These are phyloP conservation scores for Conticribra weissflogii DNA, from an alignment of 108 stramenopile species.

Conservation along the genomic window DNA sequence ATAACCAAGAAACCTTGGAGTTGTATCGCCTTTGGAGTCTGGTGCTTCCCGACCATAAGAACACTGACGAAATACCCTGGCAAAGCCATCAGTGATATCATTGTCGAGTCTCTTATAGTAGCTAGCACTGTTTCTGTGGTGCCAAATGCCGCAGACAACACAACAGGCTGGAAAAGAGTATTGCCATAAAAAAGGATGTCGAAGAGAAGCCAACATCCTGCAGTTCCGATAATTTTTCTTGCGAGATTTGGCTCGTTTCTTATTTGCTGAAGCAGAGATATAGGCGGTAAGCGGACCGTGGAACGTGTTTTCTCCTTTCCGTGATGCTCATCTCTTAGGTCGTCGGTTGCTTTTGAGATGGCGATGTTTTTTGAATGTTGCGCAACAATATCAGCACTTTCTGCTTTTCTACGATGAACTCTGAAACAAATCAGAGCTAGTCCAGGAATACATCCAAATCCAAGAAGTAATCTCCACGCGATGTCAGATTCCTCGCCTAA, in stretches of 20 bases:
- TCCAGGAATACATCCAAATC: constrained; percentile 78
- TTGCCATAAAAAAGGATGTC: constrained; percentile 92
- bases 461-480: constrained; percentile 77
- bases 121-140: constrained; percentile 40
- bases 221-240: constrained; percentile 75
- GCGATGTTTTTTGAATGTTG: neutral
- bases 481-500: constrained; percentile 56
- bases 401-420: constrained; percentile 20
- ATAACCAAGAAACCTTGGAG: constrained; percentile 85
- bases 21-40: constrained; percentile 82
- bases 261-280: constrained; percentile 36
- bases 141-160: constrained; percentile 85
- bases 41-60: constrained; percentile 65
- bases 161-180: constrained; percentile 85
- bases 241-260: constrained; percentile 63
- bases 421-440: constrained; percentile 50
- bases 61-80: constrained; percentile 75
- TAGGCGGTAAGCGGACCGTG: constrained; percentile 30
- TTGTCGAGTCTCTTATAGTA: constrained; percentile 39
- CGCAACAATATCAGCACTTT: neutral
- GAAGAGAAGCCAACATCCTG: constrained; percentile 86
- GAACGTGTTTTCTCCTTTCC: neutral
- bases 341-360: constrained; percentile 1
- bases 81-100: constrained; percentile 51
- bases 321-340: constrained; percentile 1